Percentiles rank a stretch among this genome's conserved stretches.
Evolutionary conservation across 257 asterid species (phyloP).

Genomic region (Fraxinus excelsior): DNA sequence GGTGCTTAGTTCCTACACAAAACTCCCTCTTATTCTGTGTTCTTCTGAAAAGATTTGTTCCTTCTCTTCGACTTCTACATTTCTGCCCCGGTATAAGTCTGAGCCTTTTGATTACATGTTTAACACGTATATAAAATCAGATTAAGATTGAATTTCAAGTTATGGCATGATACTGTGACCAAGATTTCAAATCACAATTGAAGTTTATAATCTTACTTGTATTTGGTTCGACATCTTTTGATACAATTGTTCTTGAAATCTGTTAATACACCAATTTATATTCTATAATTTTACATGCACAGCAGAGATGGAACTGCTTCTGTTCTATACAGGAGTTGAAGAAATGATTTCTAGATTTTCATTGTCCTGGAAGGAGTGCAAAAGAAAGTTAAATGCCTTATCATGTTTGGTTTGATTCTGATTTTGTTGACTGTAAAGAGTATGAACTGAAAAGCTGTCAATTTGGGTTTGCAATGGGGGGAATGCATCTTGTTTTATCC

Average conservation of each 20-base stretch:
- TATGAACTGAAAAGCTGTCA: background rate
- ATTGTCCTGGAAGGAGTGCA: background rate
- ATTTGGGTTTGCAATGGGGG: background rate
- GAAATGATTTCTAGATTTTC: background rate
- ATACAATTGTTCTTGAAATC: background rate
- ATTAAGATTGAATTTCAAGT: background rate
- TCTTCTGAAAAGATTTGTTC: background rate
- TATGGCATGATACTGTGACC: background rate
- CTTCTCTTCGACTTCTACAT: background rate
- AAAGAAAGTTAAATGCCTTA: background rate
- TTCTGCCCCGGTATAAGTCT: background rate
- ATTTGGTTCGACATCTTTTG: background rate
- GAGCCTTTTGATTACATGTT: background rate
- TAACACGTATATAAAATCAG: background rate
- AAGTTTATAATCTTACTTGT: background rate
- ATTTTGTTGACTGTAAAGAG: constrained; percentile 1
- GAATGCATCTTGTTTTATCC: background rate
- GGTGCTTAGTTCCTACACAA: background rate
- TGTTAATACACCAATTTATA: background rate
- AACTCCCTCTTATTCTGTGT: background rate
- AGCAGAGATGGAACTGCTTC: background rate
- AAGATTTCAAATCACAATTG: background rate
- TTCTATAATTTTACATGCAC: background rate
- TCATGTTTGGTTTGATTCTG: constrained; percentile 8
- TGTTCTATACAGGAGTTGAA: background rate